Evolutionary conservation across 2,329 filamentous ascomycete species (phyloP), one percentile per base, ranked within the genome.

Genomic region (Tolypocladium amazonense): DNA sequence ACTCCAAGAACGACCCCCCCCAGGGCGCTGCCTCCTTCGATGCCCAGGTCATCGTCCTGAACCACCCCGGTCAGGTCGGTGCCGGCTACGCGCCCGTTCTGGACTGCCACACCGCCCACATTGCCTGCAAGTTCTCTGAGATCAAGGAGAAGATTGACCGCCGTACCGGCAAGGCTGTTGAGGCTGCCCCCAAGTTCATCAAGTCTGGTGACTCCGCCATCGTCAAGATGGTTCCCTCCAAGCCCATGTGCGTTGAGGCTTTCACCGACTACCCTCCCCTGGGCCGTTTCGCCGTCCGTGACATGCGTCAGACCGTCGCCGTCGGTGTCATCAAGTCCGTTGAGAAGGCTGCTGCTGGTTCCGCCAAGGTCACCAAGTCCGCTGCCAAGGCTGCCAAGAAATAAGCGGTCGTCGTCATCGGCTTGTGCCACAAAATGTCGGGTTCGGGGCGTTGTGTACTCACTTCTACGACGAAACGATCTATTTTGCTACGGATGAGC

Each of bases 191-290:
- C 82, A 99, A 99, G 89, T 97, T 97, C 88, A 92, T 99, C 90
- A 99, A 99, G 92, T 97, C 93, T 75, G 94, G 94, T 89, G 94
- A 99, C 80, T 93, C 94, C 71, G 93, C 93, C 80, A 99, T 99
- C 83, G 94, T 99, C 85, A 97, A 97, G 92, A 97, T 99, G 94
- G 77, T 97, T 86, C 94, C 94, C 78, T 97, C 93, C 85, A 99
- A 99, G 92, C 94, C 94, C 78, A 99, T 99, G 94, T 99, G 94
- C 81, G 94, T 99, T 81, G 94, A 99, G 91, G 84, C 94, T 73
- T 99, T 97, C 92, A 97, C 92, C 75, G 92, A 97, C 77, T 99
- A 97, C 87, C 93, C 94, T 75, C 94, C 94, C 80, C 92, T 99
- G 74, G 94, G 94, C 79, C 93, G 94, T 88, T 99, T 99, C 87